phyloP scores from a whole-genome alignment of 2,329 filamentous ascomycete species.

The Colletotrichum ledebouriae region DNA sequence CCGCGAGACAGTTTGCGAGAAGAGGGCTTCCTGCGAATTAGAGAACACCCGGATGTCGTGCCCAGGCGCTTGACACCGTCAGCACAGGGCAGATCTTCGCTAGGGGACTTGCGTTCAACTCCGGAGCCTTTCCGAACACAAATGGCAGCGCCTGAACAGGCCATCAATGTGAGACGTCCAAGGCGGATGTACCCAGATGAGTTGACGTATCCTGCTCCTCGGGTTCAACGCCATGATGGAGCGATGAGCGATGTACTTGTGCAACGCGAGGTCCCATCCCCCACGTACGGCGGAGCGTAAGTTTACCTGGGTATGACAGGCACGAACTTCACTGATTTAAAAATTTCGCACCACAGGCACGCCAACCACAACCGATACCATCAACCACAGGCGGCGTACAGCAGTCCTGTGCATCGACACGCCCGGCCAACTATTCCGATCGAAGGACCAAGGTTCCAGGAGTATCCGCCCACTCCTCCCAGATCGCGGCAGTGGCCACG shows the following conservation, averaged over 20 bases:
- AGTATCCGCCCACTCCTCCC: constrained; percentile 41
- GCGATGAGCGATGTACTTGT: background rate
- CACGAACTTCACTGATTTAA: background rate
- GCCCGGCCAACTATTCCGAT: background rate
- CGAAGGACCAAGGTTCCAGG: constrained; percentile 23
- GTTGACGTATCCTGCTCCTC: constrained; percentile 5
- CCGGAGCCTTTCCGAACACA: background rate
- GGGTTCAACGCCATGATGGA: constrained; percentile 4
- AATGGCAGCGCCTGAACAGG: constrained; percentile 13
- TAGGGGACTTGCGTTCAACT: background rate
- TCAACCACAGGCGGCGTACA: constrained; percentile 40
- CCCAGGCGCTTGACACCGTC: background rate
- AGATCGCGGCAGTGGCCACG: constrained; percentile 44
- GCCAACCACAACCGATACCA: constrained; percentile 37
- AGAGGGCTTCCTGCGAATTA: constrained; percentile 37
- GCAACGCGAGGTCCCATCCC: constrained; percentile 20
- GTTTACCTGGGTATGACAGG: background rate
- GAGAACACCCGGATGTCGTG: constrained; percentile 21
- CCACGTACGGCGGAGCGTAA: constrained; percentile 24
- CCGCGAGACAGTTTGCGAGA: constrained; percentile 26
- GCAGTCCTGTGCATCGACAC: constrained; percentile 31
- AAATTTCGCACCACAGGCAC: background rate
- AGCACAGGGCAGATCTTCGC: background rate
- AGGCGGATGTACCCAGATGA: constrained; percentile 13
- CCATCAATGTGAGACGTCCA: constrained; percentile 31